Evolutionary conservation across 352 stramenopile species (phyloP).

Genomic region (Globisporangium orthogonon): DNA sequence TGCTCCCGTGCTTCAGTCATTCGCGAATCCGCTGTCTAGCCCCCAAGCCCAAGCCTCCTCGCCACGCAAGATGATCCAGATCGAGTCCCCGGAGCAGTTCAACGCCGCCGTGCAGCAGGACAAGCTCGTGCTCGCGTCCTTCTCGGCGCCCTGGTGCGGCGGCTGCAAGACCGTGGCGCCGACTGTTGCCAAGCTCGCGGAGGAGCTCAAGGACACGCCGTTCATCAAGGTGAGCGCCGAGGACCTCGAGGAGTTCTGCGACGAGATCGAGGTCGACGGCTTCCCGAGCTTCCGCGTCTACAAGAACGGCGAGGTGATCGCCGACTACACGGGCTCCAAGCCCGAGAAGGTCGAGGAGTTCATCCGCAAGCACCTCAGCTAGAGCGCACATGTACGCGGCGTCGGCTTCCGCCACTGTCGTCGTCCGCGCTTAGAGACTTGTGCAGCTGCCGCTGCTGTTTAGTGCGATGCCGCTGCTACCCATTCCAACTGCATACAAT

Average conservation of each 20-base stretch:
- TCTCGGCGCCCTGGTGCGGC: conserved; percentile 61
- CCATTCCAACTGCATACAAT: neutral
- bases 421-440: neutral
- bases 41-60: conserved; percentile 4
- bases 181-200: conserved; percentile 38
- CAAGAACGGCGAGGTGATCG: conserved; percentile 42
- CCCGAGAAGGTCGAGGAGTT: conserved; percentile 75
- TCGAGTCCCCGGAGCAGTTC: conserved; percentile 37
- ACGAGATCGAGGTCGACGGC: conserved; percentile 68
- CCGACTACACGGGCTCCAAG: conserved; percentile 68
- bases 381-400: neutral
- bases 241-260: conserved; percentile 52
- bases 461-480: too few relatives aligned
- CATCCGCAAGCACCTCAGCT: conserved; percentile 37
- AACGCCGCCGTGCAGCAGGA: conserved; percentile 24
- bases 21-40: conserved; percentile 6
- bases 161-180: conserved; percentile 59
- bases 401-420: too few relatives aligned
- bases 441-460: neutral
- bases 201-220: conserved; percentile 43
- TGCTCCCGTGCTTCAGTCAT: conserved; percentile 8
- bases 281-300: conserved; percentile 79
- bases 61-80: conserved; percentile 22
- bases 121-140: conserved; percentile 39
- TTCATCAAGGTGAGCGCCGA: conserved; percentile 57